These are phyloP conservation scores for Silene coronaria DNA, from an alignment of 179 eudicot species.

Conservation along the genomic window DNA sequence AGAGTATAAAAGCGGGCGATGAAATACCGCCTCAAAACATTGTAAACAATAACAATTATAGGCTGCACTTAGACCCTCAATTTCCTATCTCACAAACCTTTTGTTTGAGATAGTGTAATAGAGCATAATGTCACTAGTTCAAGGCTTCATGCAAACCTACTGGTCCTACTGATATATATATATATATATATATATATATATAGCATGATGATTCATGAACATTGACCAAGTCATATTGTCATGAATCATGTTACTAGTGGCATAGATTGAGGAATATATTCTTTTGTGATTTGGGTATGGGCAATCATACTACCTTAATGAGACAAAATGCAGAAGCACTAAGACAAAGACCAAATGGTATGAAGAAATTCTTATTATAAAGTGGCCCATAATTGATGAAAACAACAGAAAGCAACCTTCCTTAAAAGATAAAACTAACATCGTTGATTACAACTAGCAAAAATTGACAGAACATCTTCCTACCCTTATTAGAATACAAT, in stretches of 20 bases:
- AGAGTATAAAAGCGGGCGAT: neutral
- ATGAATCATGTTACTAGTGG: conserved; percentile 1
- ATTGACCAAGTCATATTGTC: conserved; percentile 5
- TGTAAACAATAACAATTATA: neutral
- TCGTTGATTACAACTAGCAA: conserved; percentile 27
- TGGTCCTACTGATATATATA: neutral
- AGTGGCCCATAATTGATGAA: conserved; percentile 39
- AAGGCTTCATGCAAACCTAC: neutral
- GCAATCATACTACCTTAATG: neutral
- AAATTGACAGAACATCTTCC: conserved; percentile 20
- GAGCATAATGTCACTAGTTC: neutral
- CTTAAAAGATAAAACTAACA: conserved; percentile 9
- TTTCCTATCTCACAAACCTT: neutral
- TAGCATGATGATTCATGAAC: conserved; percentile 8
- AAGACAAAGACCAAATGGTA: conserved; percentile 3
- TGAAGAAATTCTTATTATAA: conserved; percentile 8
- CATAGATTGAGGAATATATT: conserved; percentile 6
- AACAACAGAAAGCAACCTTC: conserved; percentile 15
- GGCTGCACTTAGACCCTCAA: neutral
- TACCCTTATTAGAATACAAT: neutral
- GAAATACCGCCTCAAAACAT: neutral
- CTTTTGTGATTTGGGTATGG: conserved; percentile 15
- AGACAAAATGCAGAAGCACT: conserved; percentile 16
- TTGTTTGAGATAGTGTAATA: neutral
- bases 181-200: neutral